These are phyloP conservation scores for Arthroderma sp. DNA, from an alignment of 2,329 filamentous ascomycete genomes.

Conservation along the genomic window DNA sequence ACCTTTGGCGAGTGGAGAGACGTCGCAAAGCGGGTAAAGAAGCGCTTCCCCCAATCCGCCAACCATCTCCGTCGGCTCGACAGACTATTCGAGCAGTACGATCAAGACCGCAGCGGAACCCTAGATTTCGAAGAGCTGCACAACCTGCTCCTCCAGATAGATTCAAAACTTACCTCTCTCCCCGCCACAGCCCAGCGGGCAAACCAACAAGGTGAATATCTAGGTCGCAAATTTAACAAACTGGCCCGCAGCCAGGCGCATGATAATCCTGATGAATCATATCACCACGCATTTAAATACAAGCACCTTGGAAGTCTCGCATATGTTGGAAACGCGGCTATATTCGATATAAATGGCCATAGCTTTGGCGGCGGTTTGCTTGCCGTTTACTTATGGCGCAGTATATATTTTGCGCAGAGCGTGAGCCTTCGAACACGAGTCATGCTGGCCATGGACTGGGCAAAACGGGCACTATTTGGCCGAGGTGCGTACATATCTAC, in stretches of 20 bases:
- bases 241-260: conserved; percentile 65
- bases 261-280: conserved; percentile 78
- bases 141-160: conserved; percentile 81
- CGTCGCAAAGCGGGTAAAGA: conserved; percentile 71
- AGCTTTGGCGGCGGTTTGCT: conserved; percentile 70
- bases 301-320: conserved; percentile 81
- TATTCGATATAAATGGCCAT: conserved; percentile 79
- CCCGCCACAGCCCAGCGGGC: conserved; percentile 93
- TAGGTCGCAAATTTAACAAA: conserved; percentile 88
- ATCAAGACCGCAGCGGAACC: conserved; percentile 83
- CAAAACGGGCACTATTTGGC: conserved; percentile 89
- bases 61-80: conserved; percentile 81
- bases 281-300: conserved; percentile 93
- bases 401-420: conserved; percentile 93
- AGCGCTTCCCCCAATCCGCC: conserved; percentile 79
- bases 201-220: conserved; percentile 87
- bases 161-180: conserved; percentile 83
- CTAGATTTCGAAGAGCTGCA: conserved; percentile 86
- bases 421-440: conserved; percentile 83
- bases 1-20: conserved; percentile 78
- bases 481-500: conserved; percentile 49
- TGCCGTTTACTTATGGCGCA: conserved; percentile 92
- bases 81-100: conserved; percentile 80
- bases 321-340: conserved; percentile 89
- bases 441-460: conserved; percentile 94